Evolutionary conservation across 345 rosid genomes (phyloP), one percentile per base, ranked within the genome.

Genomic region (Psidium friedrichsthalianum): DNA sequence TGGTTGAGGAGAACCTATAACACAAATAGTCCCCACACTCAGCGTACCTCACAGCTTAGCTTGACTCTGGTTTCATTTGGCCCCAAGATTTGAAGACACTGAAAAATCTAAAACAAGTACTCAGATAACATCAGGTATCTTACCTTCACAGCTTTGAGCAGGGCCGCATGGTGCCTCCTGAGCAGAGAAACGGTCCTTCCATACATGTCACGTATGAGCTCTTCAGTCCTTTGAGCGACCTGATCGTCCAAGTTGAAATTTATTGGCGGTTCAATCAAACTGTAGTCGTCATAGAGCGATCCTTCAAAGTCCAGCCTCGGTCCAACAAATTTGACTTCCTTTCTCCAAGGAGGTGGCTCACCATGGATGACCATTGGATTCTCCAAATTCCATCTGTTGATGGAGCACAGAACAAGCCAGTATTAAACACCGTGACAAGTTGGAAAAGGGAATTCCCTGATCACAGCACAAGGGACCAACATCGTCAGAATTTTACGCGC

Each of bases 301-400:
- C 98, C 98, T 91, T 96, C 99, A 86, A 96, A 96, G 88, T 96
- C 96, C 87, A 96, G 88, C 49, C 96, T 94, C 40, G 99, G 99
- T 64, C 99, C 99, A 6, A 95, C 94, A 10, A 94, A 95, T 91
- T 92, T 90, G 80, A 86, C 90, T 12, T 90, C 91, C 93, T 94
- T 96, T 89, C 92, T 92, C 98, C 99, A 95, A 25, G 99, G 93
- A 80, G 98, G 96, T 56, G 96, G 98, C 86, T 96, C 98, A 20
- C 99, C 99, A 55, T 93, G 98, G 83, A 96, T 91, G 87, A 96
- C 98, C 98, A 96, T 92, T 56, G 98, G 98, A 84, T 92, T 92
- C 93, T 96, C 98, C 89, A 96, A 86, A 88, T 95, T 96, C 99
- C 99, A 96, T 94, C 99, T 96, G 93, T 89, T 86, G 83, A 64